Evolutionary conservation across 148 eudicot species (phyloP).

Genomic region (Fallopia convolvulus): DNA sequence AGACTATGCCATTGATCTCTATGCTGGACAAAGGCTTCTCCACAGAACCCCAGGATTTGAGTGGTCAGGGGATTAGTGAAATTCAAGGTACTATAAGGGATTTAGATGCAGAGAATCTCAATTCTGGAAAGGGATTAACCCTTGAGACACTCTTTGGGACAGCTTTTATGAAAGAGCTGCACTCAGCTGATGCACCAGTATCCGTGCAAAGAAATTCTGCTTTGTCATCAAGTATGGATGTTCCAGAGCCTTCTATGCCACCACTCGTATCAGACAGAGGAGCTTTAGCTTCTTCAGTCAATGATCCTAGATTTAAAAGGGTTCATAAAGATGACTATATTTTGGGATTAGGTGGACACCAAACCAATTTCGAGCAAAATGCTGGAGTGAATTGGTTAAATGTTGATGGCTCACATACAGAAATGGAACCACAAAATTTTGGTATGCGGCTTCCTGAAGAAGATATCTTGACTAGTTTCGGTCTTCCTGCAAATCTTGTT

Average conservation of each 20-base stretch:
- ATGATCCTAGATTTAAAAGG: constrained; percentile 26
- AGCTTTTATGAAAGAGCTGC: constrained; percentile 89
- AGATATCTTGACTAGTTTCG: constrained; percentile 41
- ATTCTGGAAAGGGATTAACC: constrained; percentile 42
- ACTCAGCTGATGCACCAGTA: constrained; percentile 65
- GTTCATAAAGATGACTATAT: constrained; percentile 18
- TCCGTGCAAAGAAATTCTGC: constrained; percentile 49
- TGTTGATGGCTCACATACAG: constrained; percentile 28
- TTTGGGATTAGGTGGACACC: constrained; percentile 23
- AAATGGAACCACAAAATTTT: constrained; percentile 32
- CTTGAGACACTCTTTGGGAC: constrained; percentile 81
- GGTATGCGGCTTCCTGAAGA: constrained; percentile 58
- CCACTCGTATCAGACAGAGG: constrained; percentile 19
- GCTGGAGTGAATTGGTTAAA: constrained; percentile 37
- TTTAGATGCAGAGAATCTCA: constrained; percentile 23
- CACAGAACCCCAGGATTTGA: constrained; percentile 15
- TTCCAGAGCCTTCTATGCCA: constrained; percentile 19
- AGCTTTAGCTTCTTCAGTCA: constrained; percentile 19
- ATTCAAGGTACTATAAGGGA: constrained; percentile 22
- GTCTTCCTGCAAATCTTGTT: constrained; percentile 32
- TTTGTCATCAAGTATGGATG: constrained; percentile 36
- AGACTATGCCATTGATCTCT: constrained; percentile 14
- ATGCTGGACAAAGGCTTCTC: constrained; percentile 24
- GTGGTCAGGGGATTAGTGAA: constrained; percentile 18
- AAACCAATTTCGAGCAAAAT: constrained; percentile 16